Percentiles rank a stretch among this genome's conserved stretches.
Conservation (phyloP, 495 filamentous ascomycete species). For the Penicillium goetzii region DNA sequence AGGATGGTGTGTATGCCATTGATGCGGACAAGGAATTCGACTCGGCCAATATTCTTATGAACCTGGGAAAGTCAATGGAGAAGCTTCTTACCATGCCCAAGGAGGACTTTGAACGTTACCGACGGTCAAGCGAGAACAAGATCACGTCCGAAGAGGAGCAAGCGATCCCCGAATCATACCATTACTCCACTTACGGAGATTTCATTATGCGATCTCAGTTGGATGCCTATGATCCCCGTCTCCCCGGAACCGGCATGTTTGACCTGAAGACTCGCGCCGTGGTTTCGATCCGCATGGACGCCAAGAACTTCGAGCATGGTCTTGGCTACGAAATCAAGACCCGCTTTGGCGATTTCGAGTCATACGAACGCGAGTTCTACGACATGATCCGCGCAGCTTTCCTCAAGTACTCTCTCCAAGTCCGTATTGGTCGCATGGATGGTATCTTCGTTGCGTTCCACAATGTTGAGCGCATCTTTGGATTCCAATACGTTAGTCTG, state of each 20-base stretch:
- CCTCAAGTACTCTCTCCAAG: conserved; percentile 95
- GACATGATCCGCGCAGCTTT: conserved; percentile 96
- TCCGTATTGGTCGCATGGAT: conserved; percentile 96
- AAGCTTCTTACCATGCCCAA: conserved; percentile 86
- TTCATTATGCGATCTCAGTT: conserved; percentile 96
- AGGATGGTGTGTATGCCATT: conserved; percentile 89
- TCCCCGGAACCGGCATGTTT: conserved; percentile 94
- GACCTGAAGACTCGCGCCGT: conserved; percentile 96
- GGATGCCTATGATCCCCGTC: conserved; percentile 82
- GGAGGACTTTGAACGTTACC: conserved; percentile 82
- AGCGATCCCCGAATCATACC: conserved; percentile 71
- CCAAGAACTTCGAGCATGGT: conserved; percentile 69
- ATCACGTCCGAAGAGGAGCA: conserved; percentile 66
- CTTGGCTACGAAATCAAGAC: conserved; percentile 84
- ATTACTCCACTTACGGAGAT: conserved; percentile 87
- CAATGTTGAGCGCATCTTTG: conserved; percentile 93
- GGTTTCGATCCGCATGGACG: conserved; percentile 85
- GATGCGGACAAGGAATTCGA: conserved; percentile 97
- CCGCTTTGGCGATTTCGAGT: conserved; percentile 76
- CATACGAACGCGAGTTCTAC: conserved; percentile 92
- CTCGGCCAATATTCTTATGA: conserved; percentile 78
- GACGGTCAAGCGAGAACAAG: conserved; percentile 63
- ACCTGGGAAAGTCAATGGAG: conserved; percentile 94
- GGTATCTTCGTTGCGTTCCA: conserved; percentile 99
- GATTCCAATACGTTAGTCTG: conserved; percentile 91